Percentiles rank a stretch among this genome's conserved stretches.
These are phyloP conservation scores for Saprolegnia diclina DNA, from an alignment of 352 stramenopile species.

Conservation along the genomic window DNA sequence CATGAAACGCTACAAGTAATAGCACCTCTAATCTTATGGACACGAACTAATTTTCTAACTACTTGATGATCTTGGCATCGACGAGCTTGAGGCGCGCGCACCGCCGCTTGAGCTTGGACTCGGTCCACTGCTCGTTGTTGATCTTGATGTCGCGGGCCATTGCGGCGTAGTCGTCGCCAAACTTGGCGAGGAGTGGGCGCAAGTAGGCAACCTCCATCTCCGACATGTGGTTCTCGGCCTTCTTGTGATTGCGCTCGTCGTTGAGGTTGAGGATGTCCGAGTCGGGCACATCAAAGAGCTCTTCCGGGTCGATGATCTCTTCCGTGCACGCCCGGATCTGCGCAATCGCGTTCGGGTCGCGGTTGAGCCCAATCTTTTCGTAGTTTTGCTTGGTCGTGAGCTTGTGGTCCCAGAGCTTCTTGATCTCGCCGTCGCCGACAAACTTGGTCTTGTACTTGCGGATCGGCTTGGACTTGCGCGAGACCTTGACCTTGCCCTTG, in stretches of 20 bases:
- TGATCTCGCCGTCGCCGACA: conserved; percentile 61
- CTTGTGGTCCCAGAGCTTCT: conserved; percentile 66
- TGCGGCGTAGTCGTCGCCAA: conserved; percentile 63
- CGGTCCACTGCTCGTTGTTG: conserved; percentile 83
- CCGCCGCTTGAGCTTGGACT: conserved; percentile 56
- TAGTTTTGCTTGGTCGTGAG: conserved; percentile 80
- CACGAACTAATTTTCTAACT: conserved; percentile 15
- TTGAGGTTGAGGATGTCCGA: conserved; percentile 49
- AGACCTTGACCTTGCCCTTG: conserved; percentile 49
- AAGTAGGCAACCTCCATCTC: conserved; percentile 74
- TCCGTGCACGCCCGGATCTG: conserved; percentile 43
- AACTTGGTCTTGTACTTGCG: conserved; percentile 71
- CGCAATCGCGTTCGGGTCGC: conserved; percentile 56
- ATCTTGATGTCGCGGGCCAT: conserved; percentile 80
- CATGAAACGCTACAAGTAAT: conserved; percentile 27
- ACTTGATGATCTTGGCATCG: conserved; percentile 63
- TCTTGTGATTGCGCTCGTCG: conserved; percentile 63
- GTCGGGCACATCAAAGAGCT: conserved; percentile 64
- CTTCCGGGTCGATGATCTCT: conserved; percentile 52
- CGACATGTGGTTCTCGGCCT: conserved; percentile 69
- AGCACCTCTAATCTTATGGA: background rate
- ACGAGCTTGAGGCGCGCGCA: conserved; percentile 68
- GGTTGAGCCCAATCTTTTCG: conserved; percentile 57
- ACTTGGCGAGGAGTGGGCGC: conserved; percentile 58
- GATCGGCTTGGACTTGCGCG: conserved; percentile 61